Base-by-base conservation (phyloP, 192 early-diverging fungal genomes). In the Coemansia asiatica region DNA sequence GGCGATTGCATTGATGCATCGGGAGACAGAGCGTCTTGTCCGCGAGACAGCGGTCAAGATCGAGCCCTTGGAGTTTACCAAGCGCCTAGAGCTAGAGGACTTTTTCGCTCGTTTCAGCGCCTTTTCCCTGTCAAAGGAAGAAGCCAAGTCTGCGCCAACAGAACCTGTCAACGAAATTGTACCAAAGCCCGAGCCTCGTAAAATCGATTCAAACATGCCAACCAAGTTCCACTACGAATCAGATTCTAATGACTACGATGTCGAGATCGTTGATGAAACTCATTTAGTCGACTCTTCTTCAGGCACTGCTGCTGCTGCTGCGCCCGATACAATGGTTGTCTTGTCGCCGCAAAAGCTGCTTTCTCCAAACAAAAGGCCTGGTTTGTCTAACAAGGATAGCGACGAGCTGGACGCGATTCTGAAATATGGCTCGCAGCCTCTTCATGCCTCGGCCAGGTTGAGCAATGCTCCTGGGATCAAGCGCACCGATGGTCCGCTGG, bases 21-120 rank as follows among this genome's bases (percentile, higher is more conserved):
- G 71, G 47, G 79, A 81, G 51, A 72, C 79, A 15, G 73, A 71
- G 38, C 69, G 79, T 0, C 61, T 81, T n/a, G 56, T 79, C 25
- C 77, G 77, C 44, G 77, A 79, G 26, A 79, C 77, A 23, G 61
- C 68, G 0, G 72, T 79, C 23, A 54, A 60, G 12, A 64, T 79
- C 27, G 66, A 79, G 33, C 77, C 77, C 2, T 10, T 64, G 21
- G 77, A 79, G 12, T 79, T 61, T 36, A 79, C 77, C 2, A 48
- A 27, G 18, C 64, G 61, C 0, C 64, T 79, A 16, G 26, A 25
- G 2, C 65, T 79, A 2, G 38, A 29, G 9, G 71, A 63, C 46
- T 79, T 74, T 57, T 74, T 68, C 8, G 23, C 55, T 2, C 67
- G 61, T 19, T 79, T 68, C 56, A 65, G 35, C 35, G 35, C 35